Evolutionary conservation across 169 alveolate species (phyloP), one percentile per base, ranked within the genome.

Genomic region (Cryptosporidium felis): DNA sequence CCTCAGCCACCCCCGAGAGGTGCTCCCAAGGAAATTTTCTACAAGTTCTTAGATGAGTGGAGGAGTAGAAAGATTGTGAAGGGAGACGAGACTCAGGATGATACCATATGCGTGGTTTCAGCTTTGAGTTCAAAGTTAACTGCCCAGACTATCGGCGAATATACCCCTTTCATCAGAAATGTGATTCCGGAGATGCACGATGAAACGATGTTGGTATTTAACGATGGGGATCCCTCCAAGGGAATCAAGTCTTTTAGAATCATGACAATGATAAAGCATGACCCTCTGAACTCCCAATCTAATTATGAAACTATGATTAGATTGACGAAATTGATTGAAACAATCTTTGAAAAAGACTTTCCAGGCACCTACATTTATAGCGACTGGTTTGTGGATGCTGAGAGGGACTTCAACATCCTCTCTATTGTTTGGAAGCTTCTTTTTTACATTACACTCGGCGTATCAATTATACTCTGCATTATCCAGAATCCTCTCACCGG

Each of bases 401-500:
- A 74, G 41, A 74, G 85, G 42, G 85, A 74, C 34, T 34, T 21
- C 10, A 49, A 74, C 40, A 74, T 74, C 18, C 58, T 74, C 1
- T 34, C 21, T 4, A 74, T 74, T 51, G 85, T 74, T 5, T 74
- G 85, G 85, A 74, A 74, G 32, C 67, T 74, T 34, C 58, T 74
- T 30, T 59, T 74, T 18, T 74, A 74, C 18, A 56, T 74, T 8
- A 53, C 85, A 53, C 49, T 74, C 12, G 85, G 85, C 0, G 85
- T 74, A 40, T 74, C 85, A 23, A 53, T 56, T 23, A 74, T 74
- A 59, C 85, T 74, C n/a, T 74, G 85, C 30, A 74, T 74, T 51
- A 74, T 74, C 26, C 85, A 74, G 56, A 74, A 74, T 23, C 85
- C 85, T 4, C 65, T 74, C 21, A 74, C 85, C 21, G 85, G 85